Evolutionary conservation across 2,329 filamentous ascomycete species (phyloP), one percentile per base, ranked within the genome.

Genomic region (Lizonia empirigonia): DNA sequence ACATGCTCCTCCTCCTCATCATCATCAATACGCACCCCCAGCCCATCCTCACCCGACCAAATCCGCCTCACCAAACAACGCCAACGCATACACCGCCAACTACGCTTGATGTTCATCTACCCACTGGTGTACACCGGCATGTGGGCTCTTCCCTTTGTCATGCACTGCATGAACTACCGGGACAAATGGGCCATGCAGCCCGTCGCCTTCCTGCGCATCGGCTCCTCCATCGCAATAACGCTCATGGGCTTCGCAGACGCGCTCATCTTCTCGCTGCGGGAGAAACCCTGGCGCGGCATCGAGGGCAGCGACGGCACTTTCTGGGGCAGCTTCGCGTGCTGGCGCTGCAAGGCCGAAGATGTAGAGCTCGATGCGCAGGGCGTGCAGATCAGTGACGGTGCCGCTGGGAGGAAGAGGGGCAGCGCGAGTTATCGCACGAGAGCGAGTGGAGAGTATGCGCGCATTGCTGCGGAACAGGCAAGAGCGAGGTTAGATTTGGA

Each of bases 21-120:
- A 3, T 10, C 8, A 10, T 34, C 32, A 4, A 22, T 22, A 2
- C 45, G n/a, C 7, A 22, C 26, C 3, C 29, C 39, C 9, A 50
- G 44, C 19, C 53, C 38, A 24, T 34, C 34, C 34, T 48, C 38
- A 6, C 38, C 35, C 30, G 35, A 50, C 13, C 49, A 60, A 23
- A 42, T 50, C 23, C 59, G 59, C 15, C 39, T 64, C 7, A 37
- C 34, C 2, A 51, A 53, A 7, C 60, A 80, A 7, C 80, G 84
- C 10, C 75, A 80, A 13, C 82, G 81, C 50, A 85, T 89, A 51
- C 80, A 82, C 35, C 82, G 85, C 8, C 88, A 91, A 63, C 78
- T 91, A 2, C 82, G 86, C 24, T 81, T 88, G 23, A 78, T 91
- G 15, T 90, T 92, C 72, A 84, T 91, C 38, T 93, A 93, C 68